These are phyloP conservation scores for Ceratobasidium sp. DNA, from an alignment of 1,284 basidiomycete genomes.

Conservation along the genomic window DNA sequence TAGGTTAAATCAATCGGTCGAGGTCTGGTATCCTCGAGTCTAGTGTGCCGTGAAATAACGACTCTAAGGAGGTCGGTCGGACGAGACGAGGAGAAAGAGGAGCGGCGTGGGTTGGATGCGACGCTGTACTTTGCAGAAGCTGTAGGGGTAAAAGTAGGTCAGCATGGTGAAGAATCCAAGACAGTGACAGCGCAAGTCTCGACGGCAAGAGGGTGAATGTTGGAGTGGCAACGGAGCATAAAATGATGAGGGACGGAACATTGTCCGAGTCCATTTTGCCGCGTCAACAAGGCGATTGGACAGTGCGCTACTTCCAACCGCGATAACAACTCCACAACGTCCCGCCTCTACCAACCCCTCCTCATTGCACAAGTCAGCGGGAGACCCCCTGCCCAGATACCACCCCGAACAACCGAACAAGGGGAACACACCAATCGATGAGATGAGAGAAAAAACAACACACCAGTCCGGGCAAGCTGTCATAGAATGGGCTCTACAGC, in stretches of 20 bases:
- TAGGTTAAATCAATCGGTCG: slow-evolving; percentile 17
- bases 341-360: background rate
- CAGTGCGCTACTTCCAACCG: background rate
- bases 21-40: background rate
- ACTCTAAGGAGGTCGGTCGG: slow-evolving; percentile 40
- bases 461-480: slow-evolving; percentile 30
- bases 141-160: background rate
- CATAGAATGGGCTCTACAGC: slow-evolving; percentile 43
- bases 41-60: background rate
- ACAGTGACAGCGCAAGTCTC: background rate
- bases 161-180: background rate
- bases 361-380: background rate
- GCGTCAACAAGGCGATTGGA: slow-evolving; percentile 14
- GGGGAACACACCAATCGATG: background rate
- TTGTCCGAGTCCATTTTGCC: slow-evolving; percentile 3
- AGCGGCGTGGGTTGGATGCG: slow-evolving; percentile 41
- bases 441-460: slow-evolving; percentile 3
- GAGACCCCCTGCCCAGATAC: background rate
- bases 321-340: background rate
- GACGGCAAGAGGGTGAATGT: background rate
- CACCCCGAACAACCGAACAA: background rate
- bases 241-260: slow-evolving; percentile 1
- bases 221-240: slow-evolving; percentile 8
- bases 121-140: slow-evolving; percentile 21
- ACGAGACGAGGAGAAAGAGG: slow-evolving; percentile 36